These are phyloP conservation scores for Pelargonium citronellum DNA, from an alignment of 441 rosid genomes.

Conservation along the genomic window DNA sequence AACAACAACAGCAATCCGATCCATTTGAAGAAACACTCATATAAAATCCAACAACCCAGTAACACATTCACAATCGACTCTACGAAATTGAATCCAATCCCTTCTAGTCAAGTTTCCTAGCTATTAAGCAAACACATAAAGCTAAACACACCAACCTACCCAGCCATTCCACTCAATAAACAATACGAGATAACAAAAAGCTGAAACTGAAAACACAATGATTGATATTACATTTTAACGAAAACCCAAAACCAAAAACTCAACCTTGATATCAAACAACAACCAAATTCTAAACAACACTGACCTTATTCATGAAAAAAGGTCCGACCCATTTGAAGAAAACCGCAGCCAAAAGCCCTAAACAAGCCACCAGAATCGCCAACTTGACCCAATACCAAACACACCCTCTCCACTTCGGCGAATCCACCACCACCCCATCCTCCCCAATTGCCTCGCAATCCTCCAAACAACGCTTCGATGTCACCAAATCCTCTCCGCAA, in stretches of 20 bases:
- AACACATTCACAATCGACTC: background rate
- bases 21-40: background rate
- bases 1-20: background rate
- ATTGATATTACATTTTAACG: no score
- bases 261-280: slow-evolving; percentile 2
- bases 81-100: background rate
- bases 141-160: background rate
- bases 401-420: slow-evolving; percentile 8
- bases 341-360: slow-evolving; percentile 13
- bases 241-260: background rate
- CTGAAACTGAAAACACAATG: no score
- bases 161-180: background rate
- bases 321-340: slow-evolving; percentile 1
- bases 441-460: slow-evolving; percentile 13
- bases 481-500: slow-evolving; percentile 5
- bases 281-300: background rate
- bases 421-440: background rate
- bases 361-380: slow-evolving; percentile 11
- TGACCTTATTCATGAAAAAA: background rate
- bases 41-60: background rate
- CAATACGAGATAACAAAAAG: background rate
- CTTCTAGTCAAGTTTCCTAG: background rate
- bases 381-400: slow-evolving; percentile 14
- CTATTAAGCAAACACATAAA: background rate
- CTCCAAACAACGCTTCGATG: background rate